A percentile compares a stretch with the other conserved stretches of the same genome.
phyloP scores from a whole-genome alignment of 2,329 filamentous ascomycete species.

The Trichoderma endophyticum region DNA sequence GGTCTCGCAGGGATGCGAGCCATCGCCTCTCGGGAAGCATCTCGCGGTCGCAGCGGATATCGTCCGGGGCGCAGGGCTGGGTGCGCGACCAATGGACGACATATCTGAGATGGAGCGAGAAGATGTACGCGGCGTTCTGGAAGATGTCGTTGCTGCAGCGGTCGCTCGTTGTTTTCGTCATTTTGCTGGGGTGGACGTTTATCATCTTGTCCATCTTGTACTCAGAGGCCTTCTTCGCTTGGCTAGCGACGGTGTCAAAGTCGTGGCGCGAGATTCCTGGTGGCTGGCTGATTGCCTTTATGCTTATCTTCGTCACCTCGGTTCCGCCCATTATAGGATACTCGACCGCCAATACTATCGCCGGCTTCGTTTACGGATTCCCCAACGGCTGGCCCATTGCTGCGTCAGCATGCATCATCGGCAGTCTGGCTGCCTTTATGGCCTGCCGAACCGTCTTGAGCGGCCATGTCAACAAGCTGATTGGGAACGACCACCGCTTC shows the following conservation, averaged over 20 bases:
- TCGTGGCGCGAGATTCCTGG: constrained; percentile 71
- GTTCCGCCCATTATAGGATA: constrained; percentile 90
- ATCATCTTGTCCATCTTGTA: constrained; percentile 71
- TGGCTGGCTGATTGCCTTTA: constrained; percentile 75
- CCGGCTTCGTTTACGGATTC: constrained; percentile 56
- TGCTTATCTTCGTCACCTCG: constrained; percentile 69
- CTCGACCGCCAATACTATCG: constrained; percentile 62
- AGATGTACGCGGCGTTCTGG: constrained; percentile 49
- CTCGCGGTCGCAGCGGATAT: constrained; percentile 12
- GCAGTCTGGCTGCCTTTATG: constrained; percentile 76
- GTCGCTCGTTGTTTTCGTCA: constrained; percentile 49
- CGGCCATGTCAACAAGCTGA: constrained; percentile 72
- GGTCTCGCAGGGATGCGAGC: constrained; percentile 6
- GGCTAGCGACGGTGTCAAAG: constrained; percentile 68
- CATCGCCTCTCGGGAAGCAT: constrained; percentile 41
- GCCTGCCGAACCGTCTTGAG: constrained; percentile 76
- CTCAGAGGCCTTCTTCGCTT: constrained; percentile 74
- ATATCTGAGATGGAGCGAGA: constrained; percentile 40
- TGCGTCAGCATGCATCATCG: constrained; percentile 71
- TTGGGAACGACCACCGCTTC: constrained; percentile 82
- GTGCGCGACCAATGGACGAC: constrained; percentile 37
- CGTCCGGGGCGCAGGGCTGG: constrained; percentile 29
- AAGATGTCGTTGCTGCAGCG: constrained; percentile 60
- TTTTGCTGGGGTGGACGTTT: constrained; percentile 52
- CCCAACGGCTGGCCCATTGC: constrained; percentile 76